These are phyloP conservation scores for Polyrhizophydium stewartii DNA, from an alignment of 371 early-diverging fungal genomes.

Conservation along the genomic window DNA sequence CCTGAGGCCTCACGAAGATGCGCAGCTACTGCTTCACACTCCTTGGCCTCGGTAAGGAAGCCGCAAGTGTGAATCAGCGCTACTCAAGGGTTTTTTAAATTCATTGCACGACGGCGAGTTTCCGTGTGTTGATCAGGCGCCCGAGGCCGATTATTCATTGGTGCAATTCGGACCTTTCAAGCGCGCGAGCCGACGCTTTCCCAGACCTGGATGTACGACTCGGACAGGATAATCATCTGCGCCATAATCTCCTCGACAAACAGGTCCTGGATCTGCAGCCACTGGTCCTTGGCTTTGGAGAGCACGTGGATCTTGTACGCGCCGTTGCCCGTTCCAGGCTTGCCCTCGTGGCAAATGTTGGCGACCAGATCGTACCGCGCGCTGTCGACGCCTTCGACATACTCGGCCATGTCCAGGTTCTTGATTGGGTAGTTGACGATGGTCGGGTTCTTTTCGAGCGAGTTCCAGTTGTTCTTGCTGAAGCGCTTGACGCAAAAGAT, in stretches of 20 bases:
- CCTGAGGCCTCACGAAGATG: no score
- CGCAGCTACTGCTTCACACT: no score
- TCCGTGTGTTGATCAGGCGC: no score
- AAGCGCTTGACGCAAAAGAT: slow-evolving; percentile 92
- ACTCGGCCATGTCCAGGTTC: slow-evolving; percentile 75
- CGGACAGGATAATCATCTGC: slow-evolving; percentile 91
- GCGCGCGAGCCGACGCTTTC: no score
- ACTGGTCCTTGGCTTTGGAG: slow-evolving; percentile 77
- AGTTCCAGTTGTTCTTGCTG: slow-evolving; percentile 76
- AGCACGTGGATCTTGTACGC: slow-evolving; percentile 79
- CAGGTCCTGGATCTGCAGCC: slow-evolving; percentile 94
- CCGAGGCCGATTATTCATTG: no score
- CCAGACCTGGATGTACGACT: slow-evolving; percentile 88
- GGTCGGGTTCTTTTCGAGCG: slow-evolving; percentile 91
- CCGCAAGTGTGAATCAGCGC: no score
- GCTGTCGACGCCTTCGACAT: slow-evolving; percentile 33
- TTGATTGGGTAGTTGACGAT: slow-evolving; percentile 95
- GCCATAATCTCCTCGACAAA: slow-evolving; percentile 90
- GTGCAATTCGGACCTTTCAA: no score
- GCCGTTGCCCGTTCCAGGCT: slow-evolving; percentile 64
- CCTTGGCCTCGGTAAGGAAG: no score
- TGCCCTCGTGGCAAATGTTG: slow-evolving; percentile 90
- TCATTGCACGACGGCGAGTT: no score
- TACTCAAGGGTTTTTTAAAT: no score
- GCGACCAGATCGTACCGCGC: slow-evolving; percentile 79